A percentile compares a stretch with the other conserved stretches of the same genome.
Evolutionary conservation across 139 green algal species (phyloP).

Genomic region (Coelastrella sp.): DNA sequence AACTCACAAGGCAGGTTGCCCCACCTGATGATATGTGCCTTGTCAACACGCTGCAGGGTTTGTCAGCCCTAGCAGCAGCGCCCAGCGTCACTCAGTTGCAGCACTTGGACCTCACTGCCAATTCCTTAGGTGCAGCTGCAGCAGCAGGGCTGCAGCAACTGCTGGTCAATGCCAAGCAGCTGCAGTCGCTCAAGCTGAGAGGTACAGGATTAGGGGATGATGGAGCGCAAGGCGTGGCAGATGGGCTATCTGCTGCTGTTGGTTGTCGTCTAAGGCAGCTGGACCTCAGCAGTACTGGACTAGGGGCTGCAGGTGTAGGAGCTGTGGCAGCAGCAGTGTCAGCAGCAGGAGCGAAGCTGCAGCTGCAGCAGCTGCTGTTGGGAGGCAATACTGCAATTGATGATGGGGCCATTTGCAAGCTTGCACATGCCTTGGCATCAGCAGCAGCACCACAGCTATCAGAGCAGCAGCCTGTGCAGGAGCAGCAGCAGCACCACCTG

Average conservation of each 20-base stretch:
- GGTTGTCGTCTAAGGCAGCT: neutral
- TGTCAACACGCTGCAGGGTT: neutral
- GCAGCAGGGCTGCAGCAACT: slow-evolving; percentile 14
- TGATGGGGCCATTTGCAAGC: neutral
- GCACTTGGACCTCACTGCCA: slow-evolving; percentile 17
- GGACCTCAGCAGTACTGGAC: neutral
- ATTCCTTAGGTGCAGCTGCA: neutral
- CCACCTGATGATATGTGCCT: too few species aligned
- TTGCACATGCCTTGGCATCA: neutral
- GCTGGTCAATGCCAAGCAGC: neutral
- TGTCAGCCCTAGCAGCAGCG: neutral
- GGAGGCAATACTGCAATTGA: neutral
- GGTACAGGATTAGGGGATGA: neutral
- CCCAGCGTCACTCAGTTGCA: slow-evolving; percentile 9
- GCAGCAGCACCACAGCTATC: neutral
- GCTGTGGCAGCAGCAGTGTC: slow-evolving; percentile 5
- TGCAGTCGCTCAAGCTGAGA: neutral
- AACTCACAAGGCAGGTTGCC: neutral
- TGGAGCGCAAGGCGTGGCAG: slow-evolving; percentile 4
- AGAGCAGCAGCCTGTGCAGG: neutral
- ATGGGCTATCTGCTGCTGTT: neutral
- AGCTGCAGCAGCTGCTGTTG: slow-evolving; percentile 30
- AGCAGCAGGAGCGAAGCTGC: neutral
- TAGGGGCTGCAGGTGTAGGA: neutral
- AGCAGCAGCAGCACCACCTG: slow-evolving; percentile 15